These are phyloP conservation scores for Phtheirospermum japonicum DNA, from an alignment of 257 asterid genomes.

Conservation along the genomic window DNA sequence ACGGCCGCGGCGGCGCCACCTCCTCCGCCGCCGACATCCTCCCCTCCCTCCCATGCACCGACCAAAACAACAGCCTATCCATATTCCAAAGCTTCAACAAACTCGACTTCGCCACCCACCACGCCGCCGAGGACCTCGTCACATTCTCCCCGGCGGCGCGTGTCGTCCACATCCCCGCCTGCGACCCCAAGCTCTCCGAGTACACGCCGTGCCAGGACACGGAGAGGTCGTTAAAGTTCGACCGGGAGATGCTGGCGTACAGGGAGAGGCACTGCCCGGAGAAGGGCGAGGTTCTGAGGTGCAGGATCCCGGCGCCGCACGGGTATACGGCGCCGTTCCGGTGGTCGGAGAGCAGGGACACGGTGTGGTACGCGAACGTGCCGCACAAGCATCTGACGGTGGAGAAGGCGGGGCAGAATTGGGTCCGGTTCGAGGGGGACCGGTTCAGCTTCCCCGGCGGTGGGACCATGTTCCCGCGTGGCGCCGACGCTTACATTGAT, in stretches of 20 bases:
- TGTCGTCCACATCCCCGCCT: constrained; percentile 52
- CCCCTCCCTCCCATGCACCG: constrained; percentile 46
- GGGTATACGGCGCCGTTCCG: constrained; percentile 75
- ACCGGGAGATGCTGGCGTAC: constrained; percentile 57
- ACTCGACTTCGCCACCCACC: constrained; percentile 68
- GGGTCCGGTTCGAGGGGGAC: constrained; percentile 85
- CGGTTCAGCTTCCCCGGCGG: constrained; percentile 94
- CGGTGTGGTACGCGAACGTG: constrained; percentile 85
- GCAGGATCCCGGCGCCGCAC: constrained; percentile 82
- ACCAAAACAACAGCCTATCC: background rate
- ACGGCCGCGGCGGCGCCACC: constrained; percentile 56
- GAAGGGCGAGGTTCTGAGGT: constrained; percentile 47
- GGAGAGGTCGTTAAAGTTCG: constrained; percentile 55
- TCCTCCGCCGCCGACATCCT: constrained; percentile 33
- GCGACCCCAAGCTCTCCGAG: constrained; percentile 53
- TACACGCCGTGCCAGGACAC: constrained; percentile 91
- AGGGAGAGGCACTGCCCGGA: constrained; percentile 89
- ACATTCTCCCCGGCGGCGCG: constrained; percentile 43
- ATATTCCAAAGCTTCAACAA: constrained; percentile 1
- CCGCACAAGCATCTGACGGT: constrained; percentile 95
- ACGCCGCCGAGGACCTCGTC: constrained; percentile 53
- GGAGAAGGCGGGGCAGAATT: constrained; percentile 92
- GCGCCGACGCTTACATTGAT: constrained; percentile 83
- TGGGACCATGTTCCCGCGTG: constrained; percentile 97
- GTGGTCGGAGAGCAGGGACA: constrained; percentile 89